A percentile compares a stretch with the other conserved stretches of the same genome.
Evolutionary conservation across 805 yeast species (phyloP).

Genomic region (Naumovozyma castellii): DNA sequence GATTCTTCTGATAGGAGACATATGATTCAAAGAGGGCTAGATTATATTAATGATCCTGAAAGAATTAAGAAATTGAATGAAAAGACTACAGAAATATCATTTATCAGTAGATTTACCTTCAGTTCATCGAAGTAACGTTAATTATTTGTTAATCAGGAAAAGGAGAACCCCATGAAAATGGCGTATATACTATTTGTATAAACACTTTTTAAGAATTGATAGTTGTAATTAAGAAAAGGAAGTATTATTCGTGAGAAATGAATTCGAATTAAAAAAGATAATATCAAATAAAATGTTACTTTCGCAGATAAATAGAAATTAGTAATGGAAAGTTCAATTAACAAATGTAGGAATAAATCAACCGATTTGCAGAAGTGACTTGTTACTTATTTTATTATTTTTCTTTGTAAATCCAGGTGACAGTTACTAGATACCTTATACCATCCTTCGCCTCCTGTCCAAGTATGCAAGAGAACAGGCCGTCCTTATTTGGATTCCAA

Average conservation of each 20-base stretch:
- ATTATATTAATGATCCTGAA: constrained; percentile 14
- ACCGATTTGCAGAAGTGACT: too few relatives aligned
- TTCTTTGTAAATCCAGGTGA: constrained; percentile 28
- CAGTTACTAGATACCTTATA: constrained; percentile 21
- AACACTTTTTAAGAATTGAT: not conserved
- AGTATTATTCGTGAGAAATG: too few relatives aligned
- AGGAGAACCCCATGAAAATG: too few relatives aligned
- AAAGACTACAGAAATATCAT: constrained; percentile 6
- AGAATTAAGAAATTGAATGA: constrained; percentile 8
- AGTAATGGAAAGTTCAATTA: too few relatives aligned
- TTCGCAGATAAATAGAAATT: too few relatives aligned
- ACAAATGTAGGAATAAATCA: too few relatives aligned
- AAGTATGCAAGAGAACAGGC: constrained; percentile 34
- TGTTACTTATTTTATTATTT: not conserved
- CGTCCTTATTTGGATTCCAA: constrained; percentile 53
- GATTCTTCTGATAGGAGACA: constrained; percentile 25
- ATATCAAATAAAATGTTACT: too few relatives aligned
- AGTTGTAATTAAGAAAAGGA: too few relatives aligned
- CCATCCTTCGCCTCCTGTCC: constrained; percentile 8
- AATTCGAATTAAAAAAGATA: too few relatives aligned
- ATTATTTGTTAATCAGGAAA: too few relatives aligned
- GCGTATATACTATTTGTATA: constrained; percentile 1
- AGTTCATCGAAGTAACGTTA: not conserved
- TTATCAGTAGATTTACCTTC: constrained; percentile 7
- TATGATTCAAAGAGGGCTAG: constrained; percentile 13